A percentile compares a stretch with the other conserved stretches of the same genome.
phyloP scores from a whole-genome alignment of 441 rosid genomes.

The Manihot esculenta region DNA sequence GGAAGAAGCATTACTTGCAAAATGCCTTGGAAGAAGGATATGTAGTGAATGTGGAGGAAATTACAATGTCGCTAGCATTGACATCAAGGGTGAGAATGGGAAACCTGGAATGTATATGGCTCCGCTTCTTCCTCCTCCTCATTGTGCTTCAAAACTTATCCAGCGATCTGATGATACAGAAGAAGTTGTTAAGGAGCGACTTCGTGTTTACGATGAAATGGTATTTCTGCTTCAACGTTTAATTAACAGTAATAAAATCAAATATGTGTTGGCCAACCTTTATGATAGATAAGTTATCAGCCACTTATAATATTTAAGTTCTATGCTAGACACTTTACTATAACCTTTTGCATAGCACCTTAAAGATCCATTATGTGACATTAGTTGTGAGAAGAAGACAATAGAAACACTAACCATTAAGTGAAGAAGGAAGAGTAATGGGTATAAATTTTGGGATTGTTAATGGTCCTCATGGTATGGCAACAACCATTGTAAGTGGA shows the following conservation, averaged over 20 bases:
- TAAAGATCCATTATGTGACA: background rate
- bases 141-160: conserved; percentile 79
- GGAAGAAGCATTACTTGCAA: conserved; percentile 86
- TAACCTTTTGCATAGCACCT: background rate
- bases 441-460: too few relatives aligned
- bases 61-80: conserved; percentile 82
- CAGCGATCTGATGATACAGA: conserved; percentile 84
- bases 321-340: background rate
- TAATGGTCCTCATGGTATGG: too few relatives aligned
- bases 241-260: background rate
- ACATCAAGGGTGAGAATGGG: conserved; percentile 75
- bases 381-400: background rate
- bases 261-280: background rate
- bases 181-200: conserved; percentile 88
- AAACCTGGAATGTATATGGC: conserved; percentile 84
- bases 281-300: background rate
- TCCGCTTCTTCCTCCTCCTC: conserved; percentile 89
- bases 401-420: background rate
- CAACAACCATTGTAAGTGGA: too few relatives aligned
- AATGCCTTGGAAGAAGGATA: conserved; percentile 93
- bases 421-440: too few relatives aligned
- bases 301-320: background rate
- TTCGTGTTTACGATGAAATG: conserved; percentile 69
- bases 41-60: conserved; percentile 89
- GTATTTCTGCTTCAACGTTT: conserved; percentile 31